These are phyloP conservation scores for Daldinia concentrica DNA, from an alignment of 495 filamentous ascomycete species.

Conservation along the genomic window DNA sequence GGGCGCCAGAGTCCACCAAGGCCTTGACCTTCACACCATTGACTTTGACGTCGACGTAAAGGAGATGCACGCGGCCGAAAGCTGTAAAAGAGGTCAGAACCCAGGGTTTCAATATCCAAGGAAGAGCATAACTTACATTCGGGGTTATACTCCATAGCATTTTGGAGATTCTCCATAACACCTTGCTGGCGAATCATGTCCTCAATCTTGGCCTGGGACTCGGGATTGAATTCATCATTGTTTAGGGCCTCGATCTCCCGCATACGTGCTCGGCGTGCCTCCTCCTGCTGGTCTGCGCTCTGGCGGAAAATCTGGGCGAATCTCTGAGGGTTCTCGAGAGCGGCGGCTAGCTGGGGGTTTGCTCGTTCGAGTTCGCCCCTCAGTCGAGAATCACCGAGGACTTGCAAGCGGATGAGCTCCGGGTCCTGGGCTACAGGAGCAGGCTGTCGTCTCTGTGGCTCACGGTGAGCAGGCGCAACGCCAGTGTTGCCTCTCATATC, in stretches of 20 bases:
- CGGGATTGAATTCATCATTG: constrained; percentile 89
- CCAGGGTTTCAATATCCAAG: not conserved
- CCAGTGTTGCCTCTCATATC: constrained; percentile 59
- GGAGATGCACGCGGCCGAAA: constrained; percentile 91
- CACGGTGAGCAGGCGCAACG: constrained; percentile 46
- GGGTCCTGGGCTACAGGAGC: constrained; percentile 64
- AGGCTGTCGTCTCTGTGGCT: constrained; percentile 43
- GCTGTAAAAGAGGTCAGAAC: constrained; percentile 61
- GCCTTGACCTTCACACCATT: constrained; percentile 93
- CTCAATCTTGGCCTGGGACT: constrained; percentile 91
- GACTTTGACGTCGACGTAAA: constrained; percentile 96
- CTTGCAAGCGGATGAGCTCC: constrained; percentile 81
- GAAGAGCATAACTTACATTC: constrained; percentile 72
- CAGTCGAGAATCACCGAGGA: constrained; percentile 79
- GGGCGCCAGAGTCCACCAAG: constrained; percentile 96
- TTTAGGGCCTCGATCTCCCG: constrained; percentile 82
- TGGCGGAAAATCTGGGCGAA: constrained; percentile 75
- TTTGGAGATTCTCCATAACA: constrained; percentile 93
- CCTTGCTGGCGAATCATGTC: constrained; percentile 95
- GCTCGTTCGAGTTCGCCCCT: constrained; percentile 71
- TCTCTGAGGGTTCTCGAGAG: constrained; percentile 77
- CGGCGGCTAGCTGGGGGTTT: constrained; percentile 78
- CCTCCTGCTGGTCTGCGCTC: constrained; percentile 72
- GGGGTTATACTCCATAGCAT: constrained; percentile 94
- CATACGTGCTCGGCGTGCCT: constrained; percentile 76